Base-by-base conservation (phyloP, 768 basidiomycete genomes). In the Suillus weaverae region DNA sequence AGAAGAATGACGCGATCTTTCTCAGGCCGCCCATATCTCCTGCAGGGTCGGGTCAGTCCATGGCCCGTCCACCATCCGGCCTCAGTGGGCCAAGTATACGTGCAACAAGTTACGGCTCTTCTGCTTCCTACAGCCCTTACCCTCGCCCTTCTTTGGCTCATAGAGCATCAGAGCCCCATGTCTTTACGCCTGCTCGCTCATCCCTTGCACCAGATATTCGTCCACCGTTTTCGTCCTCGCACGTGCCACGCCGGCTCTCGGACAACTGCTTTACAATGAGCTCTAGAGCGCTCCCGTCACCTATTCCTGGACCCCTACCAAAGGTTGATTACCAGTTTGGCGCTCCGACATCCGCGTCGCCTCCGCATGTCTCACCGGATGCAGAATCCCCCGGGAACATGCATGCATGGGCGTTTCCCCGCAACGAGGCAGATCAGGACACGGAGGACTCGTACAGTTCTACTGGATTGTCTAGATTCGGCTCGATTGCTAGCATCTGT, bases 271-370 rank as follows among this genome's bases (percentile, higher is more conserved):
- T 81, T 68, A 74, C 84, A 7, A 71, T 85, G 62, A 78, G 82
- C 35, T 79, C 84, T 8, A 83, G 87, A 43, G 70, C 79, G 73
- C 81, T 53, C 80, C 79, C 64, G 74, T 86, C 66, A 76, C 86
- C 76, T 2, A 77, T 77, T 60, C 76, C 76, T 10, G 88, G 88
- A 3, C 88, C 88, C 5, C 78, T 89, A 20, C 88, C 88, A 2
- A 80, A 81, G 5, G 86, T 86, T 46, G 83, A 82, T 62, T 89
- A 86, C 78, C 85, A 85, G 54, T 89, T 89, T 67, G 88, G 88
- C 64, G 81, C 83, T 11, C 84, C 88, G 35, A 84, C 79, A 59
- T 82, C 83, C 3, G 79, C 72, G 20, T 69, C 79, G 2, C 70
- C 84, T 0, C 80, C 84, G 3, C 80, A 83, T 68, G 73, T 80